Evolutionary conservation across 2,329 filamentous ascomycete genomes (phyloP).

Genomic region (Parascedosporium putredinis): DNA sequence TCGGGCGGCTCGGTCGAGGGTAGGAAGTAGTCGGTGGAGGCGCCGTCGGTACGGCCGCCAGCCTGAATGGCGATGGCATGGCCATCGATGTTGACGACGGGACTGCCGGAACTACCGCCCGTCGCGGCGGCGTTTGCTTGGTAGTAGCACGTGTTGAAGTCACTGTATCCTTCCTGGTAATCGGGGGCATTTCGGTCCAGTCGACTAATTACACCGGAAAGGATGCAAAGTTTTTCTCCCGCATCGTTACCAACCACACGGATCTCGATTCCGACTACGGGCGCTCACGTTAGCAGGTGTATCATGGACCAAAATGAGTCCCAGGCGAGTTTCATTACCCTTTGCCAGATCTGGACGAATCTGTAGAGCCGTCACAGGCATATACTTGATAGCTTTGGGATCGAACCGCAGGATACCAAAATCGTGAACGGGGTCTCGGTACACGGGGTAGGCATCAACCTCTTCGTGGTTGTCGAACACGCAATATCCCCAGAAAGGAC

Average conservation of each 20-base stretch:
- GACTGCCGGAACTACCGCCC: conserved; percentile 95
- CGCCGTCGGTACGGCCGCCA: conserved; percentile 85
- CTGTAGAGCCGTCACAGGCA: conserved; percentile 72
- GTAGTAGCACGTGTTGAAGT: conserved; percentile 95
- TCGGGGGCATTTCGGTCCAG: conserved; percentile 94
- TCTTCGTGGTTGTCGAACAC: conserved; percentile 98
- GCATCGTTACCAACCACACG: conserved; percentile 97
- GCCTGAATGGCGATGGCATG: conserved; percentile 88
- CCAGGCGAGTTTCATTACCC: conserved; percentile 31
- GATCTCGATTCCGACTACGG: conserved; percentile 76
- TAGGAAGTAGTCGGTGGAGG: conserved; percentile 94
- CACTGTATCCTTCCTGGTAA: conserved; percentile 94
- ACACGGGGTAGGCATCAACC: conserved; percentile 92
- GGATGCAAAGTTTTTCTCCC: conserved; percentile 93
- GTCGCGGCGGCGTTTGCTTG: conserved; percentile 95
- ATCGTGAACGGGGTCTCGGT: conserved; percentile 96
- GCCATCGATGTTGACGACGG: conserved; percentile 91
- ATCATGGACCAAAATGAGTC: background rate
- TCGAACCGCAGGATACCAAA: conserved; percentile 97
- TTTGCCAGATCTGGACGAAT: conserved; percentile 78
- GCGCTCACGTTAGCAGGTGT: background rate
- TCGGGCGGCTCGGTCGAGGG: conserved; percentile 83
- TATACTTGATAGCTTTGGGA: conserved; percentile 92
- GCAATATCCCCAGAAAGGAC: conserved; percentile 95
- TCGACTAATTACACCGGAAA: conserved; percentile 94